Evolutionary conservation across 2,329 filamentous ascomycete species (phyloP), one percentile per base, ranked within the genome.

Genomic region (Fusarium sp.): DNA sequence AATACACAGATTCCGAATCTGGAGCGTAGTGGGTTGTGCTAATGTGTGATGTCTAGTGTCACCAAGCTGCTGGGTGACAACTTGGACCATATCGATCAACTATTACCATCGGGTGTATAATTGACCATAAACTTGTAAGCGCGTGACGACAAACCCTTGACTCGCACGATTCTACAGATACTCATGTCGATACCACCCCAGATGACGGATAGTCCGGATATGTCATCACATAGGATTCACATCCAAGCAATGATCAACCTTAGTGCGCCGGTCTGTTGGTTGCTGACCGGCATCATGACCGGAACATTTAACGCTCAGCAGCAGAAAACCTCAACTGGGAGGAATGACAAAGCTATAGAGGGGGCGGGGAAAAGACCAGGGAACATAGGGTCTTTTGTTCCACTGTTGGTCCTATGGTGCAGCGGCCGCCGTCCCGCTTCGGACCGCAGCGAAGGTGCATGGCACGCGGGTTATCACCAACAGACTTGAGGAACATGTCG

Each of bases 401-500:
- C 30, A 32, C 16, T 58, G 54, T 72, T 70, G 48, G 56, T 54
- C 43, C 65, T 62, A 57, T 23, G 45, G 48, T 27, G 23, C 37
- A 14, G 43, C 37, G 58, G 43, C 52, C 48, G 30, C 48, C 48
- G 56, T 68, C 61, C 73, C 70, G 67, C 67, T 41, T 64, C 63
- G 71, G 71, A 37, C 71, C 63, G 71, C 67, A 72, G 56, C 59
- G 66, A 68, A 57, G 56, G 62, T 64, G 68, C 72, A 74, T 67
- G 58, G 27, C 50, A 45, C 30, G 9, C 20, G 52, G 60, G 37
- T 62, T 61, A 75, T 75, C 72, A 75, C 72, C 72, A 75, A 75
- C 68, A 74, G 45, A 37, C 37, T 48, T 32, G 35, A 35, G 18
- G 54, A 32, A 48, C 43, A 62, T 70, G 52, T 73, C 62, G 72